These are phyloP conservation scores for Hemerocallis citrina DNA, from an alignment of 106 monocot species.

Conservation along the genomic window DNA sequence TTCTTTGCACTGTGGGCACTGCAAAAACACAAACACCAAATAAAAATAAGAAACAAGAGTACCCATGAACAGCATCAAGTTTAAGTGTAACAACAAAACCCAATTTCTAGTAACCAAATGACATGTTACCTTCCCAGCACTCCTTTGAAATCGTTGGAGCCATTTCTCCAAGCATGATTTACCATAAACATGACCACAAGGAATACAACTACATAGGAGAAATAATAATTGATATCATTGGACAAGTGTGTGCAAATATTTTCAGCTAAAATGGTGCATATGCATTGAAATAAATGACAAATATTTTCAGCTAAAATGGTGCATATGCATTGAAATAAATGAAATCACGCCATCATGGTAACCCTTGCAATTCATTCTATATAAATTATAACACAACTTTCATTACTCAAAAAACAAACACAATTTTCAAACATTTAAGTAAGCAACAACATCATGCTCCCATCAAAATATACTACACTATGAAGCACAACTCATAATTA, in stretches of 20 bases:
- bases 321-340: too few species aligned
- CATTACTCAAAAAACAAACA: too few species aligned
- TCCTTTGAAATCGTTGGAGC: slow-evolving; percentile 34
- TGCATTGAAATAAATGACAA: background rate
- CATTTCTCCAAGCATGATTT: slow-evolving; percentile 71
- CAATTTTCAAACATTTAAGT: too few species aligned
- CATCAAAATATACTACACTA: too few species aligned
- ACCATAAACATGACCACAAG: slow-evolving; percentile 81
- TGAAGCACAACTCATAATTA: too few species aligned
- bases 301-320: background rate
- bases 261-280: background rate
- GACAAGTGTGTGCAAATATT: background rate
- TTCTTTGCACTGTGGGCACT: slow-evolving; percentile 42
- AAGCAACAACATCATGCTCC: too few species aligned
- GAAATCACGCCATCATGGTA: too few species aligned
- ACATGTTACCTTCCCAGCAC: slow-evolving; percentile 39
- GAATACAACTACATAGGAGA: slow-evolving; percentile 49
- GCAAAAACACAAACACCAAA: slow-evolving; percentile 6
- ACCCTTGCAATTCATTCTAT: too few species aligned
- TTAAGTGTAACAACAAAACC: background rate
- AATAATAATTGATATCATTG: background rate
- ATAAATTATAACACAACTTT: too few species aligned
- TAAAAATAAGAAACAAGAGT: background rate
- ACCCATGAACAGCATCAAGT: background rate
- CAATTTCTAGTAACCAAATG: background rate